Evolutionary conservation across 2,329 filamentous ascomycete species (phyloP), one percentile per base, ranked within the genome.

Genomic region (Aspergillus candidus): DNA sequence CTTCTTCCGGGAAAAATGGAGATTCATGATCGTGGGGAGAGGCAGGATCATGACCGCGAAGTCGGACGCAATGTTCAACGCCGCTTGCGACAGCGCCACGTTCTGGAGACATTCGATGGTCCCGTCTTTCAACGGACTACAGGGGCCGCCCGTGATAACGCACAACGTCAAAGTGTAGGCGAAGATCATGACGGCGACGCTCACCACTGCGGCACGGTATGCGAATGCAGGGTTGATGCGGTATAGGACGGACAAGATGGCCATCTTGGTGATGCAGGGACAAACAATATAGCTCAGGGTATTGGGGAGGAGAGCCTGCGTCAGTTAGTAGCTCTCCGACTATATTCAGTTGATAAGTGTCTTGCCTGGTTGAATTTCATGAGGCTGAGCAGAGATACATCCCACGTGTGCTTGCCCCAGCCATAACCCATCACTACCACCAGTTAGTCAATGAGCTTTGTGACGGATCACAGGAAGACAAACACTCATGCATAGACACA

Each of bases 401-500:
- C 41, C 41, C 41, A 50, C 38, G 44, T 32, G 29, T 51, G 42
- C 30, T 48, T 48, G 33, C 48, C 48, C 46, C 46, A 48, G 18
- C 48, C 48, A 30, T 43, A 30, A 3, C 41, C 34, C n/a, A 27
- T 27, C 22, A 27, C 22, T 27, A 10, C 22, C 22, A 27, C 6
- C 10, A 8, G 22, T 27, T 7, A 27, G 22, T 18, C 22, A 10
- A 27, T 27, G 22, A 5, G 22, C 22, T 27, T 27, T 27, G 8
- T 27, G 6, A 7, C 22, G 6, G 22, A 27, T 10, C 22, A 27
- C 22, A 10, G 22, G 6, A 11, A 36, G 13, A 43, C 40, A 8
- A n/a, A 40, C 46, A 33, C n/a, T 45, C 33, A 14, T 44, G 30
- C 34, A 50, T 47, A 17, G 38, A 44, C 4, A 50, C 33, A 14